Evolutionary conservation across 1,284 basidiomycete species (phyloP).

Genomic region (Baeospora myosura): DNA sequence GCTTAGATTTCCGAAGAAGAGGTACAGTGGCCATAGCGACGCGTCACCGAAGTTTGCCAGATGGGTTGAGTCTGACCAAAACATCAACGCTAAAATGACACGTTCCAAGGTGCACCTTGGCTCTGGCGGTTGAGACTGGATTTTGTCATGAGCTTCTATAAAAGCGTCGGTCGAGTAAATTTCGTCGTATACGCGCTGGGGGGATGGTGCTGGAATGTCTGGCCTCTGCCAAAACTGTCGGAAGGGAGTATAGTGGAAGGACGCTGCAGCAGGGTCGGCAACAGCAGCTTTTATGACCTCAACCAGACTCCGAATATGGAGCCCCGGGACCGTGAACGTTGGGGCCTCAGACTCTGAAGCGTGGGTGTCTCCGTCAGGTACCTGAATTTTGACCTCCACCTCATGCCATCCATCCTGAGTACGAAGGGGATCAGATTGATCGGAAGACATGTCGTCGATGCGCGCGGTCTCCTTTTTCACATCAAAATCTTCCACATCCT

Average conservation of each 20-base stretch:
- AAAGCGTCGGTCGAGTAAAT: constrained; percentile 16
- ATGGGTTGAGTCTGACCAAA: constrained; percentile 27
- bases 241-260: background rate
- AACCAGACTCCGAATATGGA: background rate
- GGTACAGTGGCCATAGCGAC: constrained; percentile 26
- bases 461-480: too few relatives aligned
- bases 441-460: too few relatives aligned
- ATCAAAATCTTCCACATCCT: too few relatives aligned
- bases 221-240: background rate
- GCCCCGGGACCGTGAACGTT: background rate
- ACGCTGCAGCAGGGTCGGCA: background rate
- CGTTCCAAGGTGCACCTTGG: constrained; percentile 16
- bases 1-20: constrained; percentile 24
- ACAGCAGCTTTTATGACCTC: background rate
- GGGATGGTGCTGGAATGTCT: too few relatives aligned
- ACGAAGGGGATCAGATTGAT: too few relatives aligned
- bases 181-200: constrained; percentile 16
- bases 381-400: too few relatives aligned
- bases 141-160: constrained; percentile 16
- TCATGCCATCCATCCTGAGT: too few relatives aligned
- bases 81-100: constrained; percentile 21
- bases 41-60: constrained; percentile 25
- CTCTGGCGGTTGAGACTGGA: constrained; percentile 15
- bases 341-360: background rate
- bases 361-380: too few relatives aligned